Base-by-base conservation (phyloP, 1,284 basidiomycete species). In the Volvariella volvacea region DNA sequence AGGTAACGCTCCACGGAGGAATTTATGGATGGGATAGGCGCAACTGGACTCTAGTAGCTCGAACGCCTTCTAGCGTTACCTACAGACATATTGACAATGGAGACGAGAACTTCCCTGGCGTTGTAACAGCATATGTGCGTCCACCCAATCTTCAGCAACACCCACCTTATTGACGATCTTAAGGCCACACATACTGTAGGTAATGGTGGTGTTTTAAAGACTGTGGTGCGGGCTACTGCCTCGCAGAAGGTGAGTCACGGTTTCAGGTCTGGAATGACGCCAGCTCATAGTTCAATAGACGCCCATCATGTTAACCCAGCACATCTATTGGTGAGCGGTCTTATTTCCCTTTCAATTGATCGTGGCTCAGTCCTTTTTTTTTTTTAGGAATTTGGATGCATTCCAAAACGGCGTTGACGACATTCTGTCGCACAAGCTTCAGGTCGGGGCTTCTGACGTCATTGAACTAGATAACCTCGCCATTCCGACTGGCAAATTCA, bases 251-350 rank as follows among this genome's bases (percentile, higher is more conserved):
- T 64, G 8, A 30, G 22, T 12, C n/a, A n/a, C n/a, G n/a, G n/a
- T n/a, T n/a, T n/a, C n/a, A n/a, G n/a, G 15, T 19, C 14, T 19
- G 32, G 6, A n/a, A 10, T 42, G 3, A 12, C 9, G 28, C 20
- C 30, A 30, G 12, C 8, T 22, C 8, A 25, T 38, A 3, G 10
- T 8, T 20, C 21, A 10, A 28, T 28, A 64, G 63, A 80, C 78
- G 1, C 78, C 77, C 0, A 74, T 80, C 44, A 78, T 80, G 75
- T 56, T 77, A 12, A 78, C 74, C 1, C 73, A 71, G 53, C 76
- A 73, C 57, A 67, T 69, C 39, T 80, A 71, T 55, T 78, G 74
- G 74, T 73, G 43, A 10, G 57, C 31, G 12, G 10, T n/a, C n/a
- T n/a, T n/a, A 7, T 22, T 32, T 36, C 9, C 19, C 28, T 14